Conservation (phyloP, 2,329 filamentous ascomycete species). For the Hortaea werneckii region DNA sequence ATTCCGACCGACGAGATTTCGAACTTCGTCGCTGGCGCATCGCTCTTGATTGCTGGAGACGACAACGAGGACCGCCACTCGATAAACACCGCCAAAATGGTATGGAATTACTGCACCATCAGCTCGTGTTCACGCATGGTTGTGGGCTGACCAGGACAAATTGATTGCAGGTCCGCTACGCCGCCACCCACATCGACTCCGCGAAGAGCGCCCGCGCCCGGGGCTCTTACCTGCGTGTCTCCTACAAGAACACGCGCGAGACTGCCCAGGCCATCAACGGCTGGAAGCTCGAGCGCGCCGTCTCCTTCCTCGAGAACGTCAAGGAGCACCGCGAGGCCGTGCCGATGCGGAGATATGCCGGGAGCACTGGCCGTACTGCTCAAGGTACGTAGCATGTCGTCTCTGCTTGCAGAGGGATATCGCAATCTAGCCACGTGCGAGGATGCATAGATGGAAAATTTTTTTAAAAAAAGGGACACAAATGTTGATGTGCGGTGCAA, state of each 20-base stretch:
- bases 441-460: constrained; percentile 23
- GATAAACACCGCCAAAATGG: constrained; percentile 33
- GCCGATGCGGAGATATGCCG: constrained; percentile 95
- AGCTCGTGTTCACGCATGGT: background rate
- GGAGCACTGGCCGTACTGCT: constrained; percentile 87
- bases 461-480: constrained; percentile 3
- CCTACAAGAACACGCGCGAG: constrained; percentile 99
- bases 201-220: constrained; percentile 94
- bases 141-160: background rate
- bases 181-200: constrained; percentile 74
- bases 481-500: constrained; percentile 7
- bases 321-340: constrained; percentile 94
- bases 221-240: constrained; percentile 97
- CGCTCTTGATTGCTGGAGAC: background rate
- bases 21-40: background rate
- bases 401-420: background rate
- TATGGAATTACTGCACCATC: constrained; percentile 15
- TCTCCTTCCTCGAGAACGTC: constrained; percentile 97
- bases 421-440: constrained; percentile 20
- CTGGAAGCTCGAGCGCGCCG: constrained; percentile 92
- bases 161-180: constrained; percentile 74
- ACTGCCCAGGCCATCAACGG: constrained; percentile 99
- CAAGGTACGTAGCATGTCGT: constrained; percentile 66
- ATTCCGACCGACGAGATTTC: background rate
- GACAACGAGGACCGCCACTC: constrained; percentile 17